Evolutionary conservation across 2,329 filamentous ascomycete genomes (phyloP).

Genomic region (Microsporum audouinii): DNA sequence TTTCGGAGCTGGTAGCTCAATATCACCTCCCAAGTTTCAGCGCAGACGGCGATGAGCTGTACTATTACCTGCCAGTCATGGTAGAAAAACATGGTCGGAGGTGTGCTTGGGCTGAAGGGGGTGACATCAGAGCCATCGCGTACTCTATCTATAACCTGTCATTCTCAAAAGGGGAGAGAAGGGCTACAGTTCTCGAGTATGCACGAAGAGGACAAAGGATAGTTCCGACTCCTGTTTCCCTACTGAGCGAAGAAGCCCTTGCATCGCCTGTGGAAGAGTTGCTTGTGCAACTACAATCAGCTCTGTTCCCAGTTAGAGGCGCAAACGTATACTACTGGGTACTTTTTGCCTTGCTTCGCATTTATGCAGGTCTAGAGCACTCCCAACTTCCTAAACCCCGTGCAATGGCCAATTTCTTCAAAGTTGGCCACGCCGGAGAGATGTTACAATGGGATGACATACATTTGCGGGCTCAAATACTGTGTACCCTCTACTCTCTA

Average conservation of each 20-base stretch:
- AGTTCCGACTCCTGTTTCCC: constrained; percentile 19
- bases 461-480: constrained; percentile 51
- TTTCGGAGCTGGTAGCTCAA: constrained; percentile 42
- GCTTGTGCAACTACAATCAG: constrained; percentile 16
- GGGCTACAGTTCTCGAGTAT: constrained; percentile 23
- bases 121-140: constrained; percentile 40
- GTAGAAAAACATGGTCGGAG: constrained; percentile 45
- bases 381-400: constrained; percentile 13
- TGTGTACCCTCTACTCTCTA: constrained; percentile 51
- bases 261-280: constrained; percentile 15
- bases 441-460: constrained; percentile 45
- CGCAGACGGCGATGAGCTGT: constrained; percentile 17
- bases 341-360: constrained; percentile 25
- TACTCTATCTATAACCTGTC: constrained; percentile 43
- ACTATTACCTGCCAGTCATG: constrained; percentile 55
- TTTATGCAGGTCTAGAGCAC: constrained; percentile 16
- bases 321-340: constrained; percentile 22
- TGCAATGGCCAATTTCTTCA: constrained; percentile 22
- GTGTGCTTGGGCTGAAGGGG: constrained; percentile 48
- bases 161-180: constrained; percentile 17
- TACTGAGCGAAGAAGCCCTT: constrained; percentile 18
- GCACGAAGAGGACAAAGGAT: constrained; percentile 29
- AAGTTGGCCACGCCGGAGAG: constrained; percentile 22
- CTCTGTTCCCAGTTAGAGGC: constrained; percentile 12
- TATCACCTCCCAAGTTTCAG: constrained; percentile 21